Conservation (phyloP, 2,329 filamentous ascomycete genomes). For the Scytalidium lignicola region DNA sequence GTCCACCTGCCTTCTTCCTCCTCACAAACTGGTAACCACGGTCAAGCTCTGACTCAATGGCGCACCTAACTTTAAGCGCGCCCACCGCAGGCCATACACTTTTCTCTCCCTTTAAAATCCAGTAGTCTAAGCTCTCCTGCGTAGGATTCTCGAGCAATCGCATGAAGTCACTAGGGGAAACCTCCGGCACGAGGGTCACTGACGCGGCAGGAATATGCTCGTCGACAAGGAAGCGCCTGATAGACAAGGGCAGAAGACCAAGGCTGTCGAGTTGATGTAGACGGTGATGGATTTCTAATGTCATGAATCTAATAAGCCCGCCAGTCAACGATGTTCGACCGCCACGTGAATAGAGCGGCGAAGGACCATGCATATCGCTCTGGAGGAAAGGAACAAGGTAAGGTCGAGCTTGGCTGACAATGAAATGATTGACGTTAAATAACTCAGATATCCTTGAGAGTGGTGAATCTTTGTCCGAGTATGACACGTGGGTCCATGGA, state of each 20-base stretch:
- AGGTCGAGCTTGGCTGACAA: constrained; percentile 85
- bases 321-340: constrained; percentile 52
- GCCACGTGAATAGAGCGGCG: constrained; percentile 53
- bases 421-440: constrained; percentile 82
- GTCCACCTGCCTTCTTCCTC: constrained; percentile 36
- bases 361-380: constrained; percentile 73
- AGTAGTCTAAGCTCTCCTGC: constrained; percentile 69
- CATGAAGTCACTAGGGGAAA: constrained; percentile 68
- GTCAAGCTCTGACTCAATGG: constrained; percentile 83
- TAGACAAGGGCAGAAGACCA: constrained; percentile 61
- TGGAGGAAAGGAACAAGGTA: constrained; percentile 83
- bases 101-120: constrained; percentile 78
- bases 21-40: constrained; percentile 76
- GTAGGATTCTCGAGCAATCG: constrained; percentile 80
- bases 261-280: constrained; percentile 76
- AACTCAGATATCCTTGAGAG: constrained; percentile 58
- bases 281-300: constrained; percentile 74
- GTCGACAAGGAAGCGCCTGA: constrained; percentile 74
- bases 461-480: constrained; percentile 52
- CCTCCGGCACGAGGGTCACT: constrained; percentile 76
- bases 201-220: constrained; percentile 74
- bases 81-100: constrained; percentile 89
- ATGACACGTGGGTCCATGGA: constrained; percentile 49
- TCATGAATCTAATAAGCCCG: constrained; percentile 62
- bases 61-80: constrained; percentile 75